Evolutionary conservation across 106 monocot genomes (phyloP).

Genomic region (Acorus gramineus): DNA sequence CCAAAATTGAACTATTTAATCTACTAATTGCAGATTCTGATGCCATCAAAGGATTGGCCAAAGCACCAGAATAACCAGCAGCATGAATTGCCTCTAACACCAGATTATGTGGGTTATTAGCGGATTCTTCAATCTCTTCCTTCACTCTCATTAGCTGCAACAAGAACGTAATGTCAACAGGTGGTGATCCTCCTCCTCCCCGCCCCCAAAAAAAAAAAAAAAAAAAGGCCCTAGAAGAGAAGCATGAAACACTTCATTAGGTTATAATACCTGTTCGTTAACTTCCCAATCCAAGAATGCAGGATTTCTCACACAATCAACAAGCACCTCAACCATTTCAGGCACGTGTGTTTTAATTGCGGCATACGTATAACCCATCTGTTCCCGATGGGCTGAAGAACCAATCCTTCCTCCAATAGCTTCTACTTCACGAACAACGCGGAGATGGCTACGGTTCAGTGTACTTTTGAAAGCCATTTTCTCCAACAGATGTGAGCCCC

Average conservation of each 20-base stretch:
- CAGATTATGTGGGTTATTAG: slow-evolving; percentile 55
- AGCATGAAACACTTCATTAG: not conserved
- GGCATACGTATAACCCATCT: slow-evolving; percentile 73
- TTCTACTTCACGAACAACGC: slow-evolving; percentile 67
- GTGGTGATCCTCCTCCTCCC: not conserved
- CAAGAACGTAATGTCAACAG: not conserved
- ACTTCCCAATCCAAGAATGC: slow-evolving; percentile 84
- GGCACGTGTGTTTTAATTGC: slow-evolving; percentile 70
- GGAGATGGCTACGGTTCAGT: slow-evolving; percentile 65
- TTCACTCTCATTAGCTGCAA: slow-evolving; percentile 55
- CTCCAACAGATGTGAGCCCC: slow-evolving; percentile 59
- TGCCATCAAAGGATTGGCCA: slow-evolving; percentile 66
- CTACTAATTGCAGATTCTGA: slow-evolving; percentile 48
- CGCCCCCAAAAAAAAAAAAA: no score
- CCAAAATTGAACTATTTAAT: slow-evolving; percentile 40
- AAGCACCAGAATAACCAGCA: slow-evolving; percentile 65
- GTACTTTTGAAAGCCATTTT: slow-evolving; percentile 75
- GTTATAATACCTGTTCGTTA: slow-evolving; percentile 59
- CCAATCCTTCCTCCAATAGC: slow-evolving; percentile 66
- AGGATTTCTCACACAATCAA: slow-evolving; percentile 66
- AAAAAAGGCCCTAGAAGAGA: not conserved
- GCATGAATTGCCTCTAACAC: slow-evolving; percentile 73
- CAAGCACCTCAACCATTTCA: slow-evolving; percentile 80
- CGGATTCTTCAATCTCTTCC: slow-evolving; percentile 42
- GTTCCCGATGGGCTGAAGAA: slow-evolving; percentile 68